phyloP scores from a whole-genome alignment of 2,329 filamentous ascomycete species.

The Neoarthrinium moseri region DNA sequence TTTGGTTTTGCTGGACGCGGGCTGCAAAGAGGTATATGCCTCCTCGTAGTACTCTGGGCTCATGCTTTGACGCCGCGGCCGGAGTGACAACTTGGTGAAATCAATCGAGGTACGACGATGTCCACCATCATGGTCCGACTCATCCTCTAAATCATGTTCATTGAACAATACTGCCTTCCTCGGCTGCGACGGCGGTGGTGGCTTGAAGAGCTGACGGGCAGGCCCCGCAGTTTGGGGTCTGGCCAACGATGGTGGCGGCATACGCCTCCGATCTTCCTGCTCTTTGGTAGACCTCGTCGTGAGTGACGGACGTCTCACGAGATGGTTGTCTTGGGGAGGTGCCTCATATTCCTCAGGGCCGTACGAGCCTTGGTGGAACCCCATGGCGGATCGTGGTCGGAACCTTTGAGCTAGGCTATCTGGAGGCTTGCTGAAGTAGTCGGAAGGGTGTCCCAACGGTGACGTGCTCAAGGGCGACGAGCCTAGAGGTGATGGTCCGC shows the following conservation, averaged over 20 bases:
- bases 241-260: constrained; percentile 52
- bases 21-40: constrained; percentile 19
- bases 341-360: constrained; percentile 39
- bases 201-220: constrained; percentile 26
- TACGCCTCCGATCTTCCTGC: constrained; percentile 43
- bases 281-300: constrained; percentile 33
- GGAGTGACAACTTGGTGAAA: constrained; percentile 20
- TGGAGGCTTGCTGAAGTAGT: constrained; percentile 6
- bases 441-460: constrained; percentile 6
- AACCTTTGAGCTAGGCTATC: constrained; percentile 24
- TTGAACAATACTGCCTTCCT: constrained; percentile 28
- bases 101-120: constrained; percentile 25
- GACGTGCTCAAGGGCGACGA: constrained; percentile 4
- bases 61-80: constrained; percentile 20
- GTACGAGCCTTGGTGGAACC: constrained; percentile 34
- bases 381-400: constrained; percentile 40
- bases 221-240: constrained; percentile 34
- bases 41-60: constrained; percentile 16
- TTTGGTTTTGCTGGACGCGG: constrained; percentile 18
- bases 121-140: constrained; percentile 16
- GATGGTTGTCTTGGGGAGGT: constrained; percentile 31
- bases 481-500: background rate
- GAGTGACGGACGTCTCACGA: constrained; percentile 41
- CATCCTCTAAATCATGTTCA: constrained; percentile 20
- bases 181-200: constrained; percentile 25